Evolutionary conservation across 768 basidiomycete species (phyloP).

Genomic region (Tremella mesenterica): DNA sequence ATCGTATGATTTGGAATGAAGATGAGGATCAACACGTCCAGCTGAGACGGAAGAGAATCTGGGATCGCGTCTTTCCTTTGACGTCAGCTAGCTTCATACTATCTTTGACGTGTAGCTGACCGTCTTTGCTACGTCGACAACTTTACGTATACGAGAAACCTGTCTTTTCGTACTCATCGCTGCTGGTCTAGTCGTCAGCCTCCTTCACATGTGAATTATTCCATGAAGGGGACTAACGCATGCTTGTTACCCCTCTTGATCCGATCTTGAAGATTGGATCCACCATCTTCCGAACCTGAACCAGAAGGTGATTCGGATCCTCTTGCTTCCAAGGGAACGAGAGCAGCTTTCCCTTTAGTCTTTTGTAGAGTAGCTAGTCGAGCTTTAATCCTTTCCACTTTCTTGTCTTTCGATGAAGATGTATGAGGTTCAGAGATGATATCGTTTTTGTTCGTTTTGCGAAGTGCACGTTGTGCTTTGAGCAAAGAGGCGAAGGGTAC

Average conservation of each 20-base stretch:
- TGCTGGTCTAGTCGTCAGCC: conserved; percentile 53
- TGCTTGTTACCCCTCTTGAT: conserved; percentile 66
- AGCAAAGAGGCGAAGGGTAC: conserved; percentile 60
- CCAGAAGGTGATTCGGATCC: too few species aligned
- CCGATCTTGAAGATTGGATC: conserved; percentile 39
- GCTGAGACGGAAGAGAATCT: conserved; percentile 67
- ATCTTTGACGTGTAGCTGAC: conserved; percentile 49
- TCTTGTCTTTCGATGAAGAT: conserved; percentile 9
- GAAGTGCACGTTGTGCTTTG: conserved; percentile 56
- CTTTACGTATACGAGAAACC: conserved; percentile 61
- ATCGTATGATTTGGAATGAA: conserved; percentile 62
- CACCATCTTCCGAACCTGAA: too few species aligned
- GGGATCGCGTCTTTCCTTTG: conserved; percentile 56
- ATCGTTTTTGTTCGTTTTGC: conserved; percentile 2
- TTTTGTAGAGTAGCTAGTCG: conserved; percentile 29
- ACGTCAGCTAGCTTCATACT: neutral
- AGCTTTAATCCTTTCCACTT: conserved; percentile 41
- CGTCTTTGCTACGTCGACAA: conserved; percentile 59
- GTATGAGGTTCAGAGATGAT: conserved; percentile 6
- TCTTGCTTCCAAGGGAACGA: too few species aligned
- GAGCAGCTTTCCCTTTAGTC: conserved; percentile 40
- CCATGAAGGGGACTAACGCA: conserved; percentile 57
- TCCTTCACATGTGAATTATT: neutral
- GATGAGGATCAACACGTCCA: conserved; percentile 56
- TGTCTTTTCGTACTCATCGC: conserved; percentile 79